Conservation (phyloP, 768 basidiomycete species). For the Mycena metata region DNA sequence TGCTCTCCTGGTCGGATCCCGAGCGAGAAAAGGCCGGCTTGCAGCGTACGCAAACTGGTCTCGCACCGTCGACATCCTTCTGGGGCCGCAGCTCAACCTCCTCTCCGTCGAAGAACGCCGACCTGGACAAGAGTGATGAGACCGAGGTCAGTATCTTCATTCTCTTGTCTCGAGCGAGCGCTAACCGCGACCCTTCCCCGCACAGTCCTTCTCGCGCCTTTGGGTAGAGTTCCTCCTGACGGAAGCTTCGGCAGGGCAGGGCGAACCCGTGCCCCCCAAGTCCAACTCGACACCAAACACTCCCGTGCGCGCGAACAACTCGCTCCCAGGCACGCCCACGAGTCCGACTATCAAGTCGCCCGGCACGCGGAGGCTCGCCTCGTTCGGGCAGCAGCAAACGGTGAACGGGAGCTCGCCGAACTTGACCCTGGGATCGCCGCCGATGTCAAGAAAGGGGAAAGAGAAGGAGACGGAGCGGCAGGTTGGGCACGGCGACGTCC, state of each 20-base stretch:
- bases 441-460: conserved; percentile 63
- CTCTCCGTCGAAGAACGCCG: conserved; percentile 59
- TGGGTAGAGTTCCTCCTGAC: conserved; percentile 99
- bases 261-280: conserved; percentile 37
- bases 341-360: conserved; percentile 44
- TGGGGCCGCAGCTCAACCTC: conserved; percentile 59
- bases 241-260: conserved; percentile 74
- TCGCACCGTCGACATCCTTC: conserved; percentile 51
- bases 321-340: conserved; percentile 55
- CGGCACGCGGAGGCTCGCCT: conserved; percentile 52
- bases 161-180: too few species aligned
- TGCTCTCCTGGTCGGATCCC: conserved; percentile 92
- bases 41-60: conserved; percentile 60
- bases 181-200: neutral
- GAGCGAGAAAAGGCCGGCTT: conserved; percentile 95
- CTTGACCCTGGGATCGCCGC: conserved; percentile 47
- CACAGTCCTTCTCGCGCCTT: conserved; percentile 93
- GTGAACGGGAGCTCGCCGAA: conserved; percentile 58
- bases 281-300: conserved; percentile 43
- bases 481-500: conserved; percentile 1
- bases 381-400: conserved; percentile 49
- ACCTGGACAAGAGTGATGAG: conserved; percentile 85
- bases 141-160: conserved; percentile 69
- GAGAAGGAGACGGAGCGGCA: conserved; percentile 50
- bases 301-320: conserved; percentile 46